Evolutionary conservation across 2,329 filamentous ascomycete species (phyloP), one percentile per base, ranked within the genome.

Genomic region (Conoideocrella luteorostrata): DNA sequence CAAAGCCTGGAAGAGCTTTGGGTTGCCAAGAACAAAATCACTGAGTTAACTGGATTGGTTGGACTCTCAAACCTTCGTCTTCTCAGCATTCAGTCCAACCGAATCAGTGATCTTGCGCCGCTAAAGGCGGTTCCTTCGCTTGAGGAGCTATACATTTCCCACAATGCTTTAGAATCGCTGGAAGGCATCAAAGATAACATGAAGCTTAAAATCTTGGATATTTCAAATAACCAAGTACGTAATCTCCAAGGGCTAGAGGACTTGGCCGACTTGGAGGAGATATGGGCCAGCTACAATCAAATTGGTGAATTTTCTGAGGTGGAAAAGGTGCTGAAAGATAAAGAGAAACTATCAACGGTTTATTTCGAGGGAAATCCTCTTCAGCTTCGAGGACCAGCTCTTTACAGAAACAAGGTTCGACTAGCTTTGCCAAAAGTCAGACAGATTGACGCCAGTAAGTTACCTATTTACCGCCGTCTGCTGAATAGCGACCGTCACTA

Each of bases 401-500:
- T 96, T 48, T 98, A 98, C 66, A 75, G 93, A 57, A 97, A 96
- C 68, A 98, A 98, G 68, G 81, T 98, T 34, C 77, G 84, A 47
- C 67, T 98, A 62, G 86, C 89, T 26, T 65, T 98, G 64, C 93
- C 93, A 45, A 85, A 93, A 63, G 71, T 98, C 41, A 78, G 78
- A 61, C 90, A 98, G 71, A 96, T 98, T 61, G 93, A 98, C 78
- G 93, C 93, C 47, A 94, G 91, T 96, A 74, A 80, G 89, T 87
- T 43, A 6, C 37, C 18, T n/a, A 12, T 18, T 12, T 11, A 11
- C 11, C 5, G 20, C 28, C 10, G 23, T 6, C 13, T n/a, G 13
- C 9, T 9, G 10, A 17, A 43, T 5, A 17, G 10, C n/a, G 10
- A 43, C 13, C 10, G 24, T 37, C 12, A 13, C 44, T 46, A 34